phyloP scores from a whole-genome alignment of 164 flowering plant genomes.

The Cinnamomum micranthum region DNA sequence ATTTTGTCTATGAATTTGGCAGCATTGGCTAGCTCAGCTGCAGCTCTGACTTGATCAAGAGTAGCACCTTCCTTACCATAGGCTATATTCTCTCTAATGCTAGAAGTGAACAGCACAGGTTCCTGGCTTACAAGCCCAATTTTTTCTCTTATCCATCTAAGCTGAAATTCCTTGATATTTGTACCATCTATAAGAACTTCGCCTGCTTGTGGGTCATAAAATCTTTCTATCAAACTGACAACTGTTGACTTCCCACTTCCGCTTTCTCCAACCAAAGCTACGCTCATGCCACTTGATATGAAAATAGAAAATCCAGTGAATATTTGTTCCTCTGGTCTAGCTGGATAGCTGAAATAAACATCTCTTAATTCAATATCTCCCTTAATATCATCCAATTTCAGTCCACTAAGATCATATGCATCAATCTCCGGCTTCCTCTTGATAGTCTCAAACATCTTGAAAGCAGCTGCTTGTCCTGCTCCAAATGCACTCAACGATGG shows the following conservation, averaged over 20 bases:
- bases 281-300: slow-evolving; percentile 46
- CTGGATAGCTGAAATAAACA: slow-evolving; percentile 45
- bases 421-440: slow-evolving; percentile 44
- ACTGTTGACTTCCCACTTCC: slow-evolving; percentile 66
- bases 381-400: slow-evolving; percentile 26
- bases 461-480: slow-evolving; percentile 59
- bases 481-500: slow-evolving; percentile 49
- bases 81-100: slow-evolving; percentile 47
- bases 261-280: slow-evolving; percentile 58
- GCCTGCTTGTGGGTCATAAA: slow-evolving; percentile 55
- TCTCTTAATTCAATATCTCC: slow-evolving; percentile 46
- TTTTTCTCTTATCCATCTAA: slow-evolving; percentile 48
- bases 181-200: slow-evolving; percentile 51
- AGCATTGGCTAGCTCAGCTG: slow-evolving; percentile 49
- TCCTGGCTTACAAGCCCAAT: slow-evolving; percentile 62
- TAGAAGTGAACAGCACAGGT: slow-evolving; percentile 43
- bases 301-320: slow-evolving; percentile 39
- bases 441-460: slow-evolving; percentile 51
- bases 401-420: slow-evolving; percentile 36
- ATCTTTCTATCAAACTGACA: slow-evolving; percentile 49
- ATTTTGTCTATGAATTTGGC: slow-evolving; percentile 41
- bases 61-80: slow-evolving; percentile 51
- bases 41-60: slow-evolving; percentile 39
- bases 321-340: slow-evolving; percentile 45
- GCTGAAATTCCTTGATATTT: slow-evolving; percentile 40